Percentiles rank a stretch among this genome's conserved stretches.
phyloP scores from a whole-genome alignment of 768 basidiomycete genomes.

The Gloeostereum incarnatum region DNA sequence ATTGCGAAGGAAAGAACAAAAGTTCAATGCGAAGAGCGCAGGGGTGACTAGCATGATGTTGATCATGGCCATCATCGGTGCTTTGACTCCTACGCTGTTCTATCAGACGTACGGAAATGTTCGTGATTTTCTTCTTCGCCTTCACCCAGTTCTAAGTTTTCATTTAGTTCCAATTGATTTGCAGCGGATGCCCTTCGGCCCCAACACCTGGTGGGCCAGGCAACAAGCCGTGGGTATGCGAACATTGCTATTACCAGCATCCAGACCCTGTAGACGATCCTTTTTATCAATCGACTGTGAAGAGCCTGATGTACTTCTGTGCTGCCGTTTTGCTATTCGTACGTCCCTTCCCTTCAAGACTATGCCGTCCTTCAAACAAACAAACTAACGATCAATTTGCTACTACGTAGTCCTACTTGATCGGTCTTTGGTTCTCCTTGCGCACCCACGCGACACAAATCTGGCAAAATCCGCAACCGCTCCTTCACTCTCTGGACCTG shows the following conservation, averaged over 20 bases:
- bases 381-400: not conserved
- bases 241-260: conserved; percentile 91
- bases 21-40: conserved; percentile 98
- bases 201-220: conserved; percentile 21
- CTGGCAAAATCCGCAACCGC: conserved; percentile 94
- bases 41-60: conserved; percentile 99
- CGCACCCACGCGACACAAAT: conserved; percentile 97
- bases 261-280: conserved; percentile 89
- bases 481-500: conserved; percentile 60
- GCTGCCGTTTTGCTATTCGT: conserved; percentile 86
- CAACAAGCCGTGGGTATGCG: conserved; percentile 71
- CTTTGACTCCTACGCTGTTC: conserved; percentile 89
- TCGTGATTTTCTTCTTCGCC: conserved; percentile 23
- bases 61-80: conserved; percentile 99
- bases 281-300: conserved; percentile 95
- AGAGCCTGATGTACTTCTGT: conserved; percentile 93
- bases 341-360: conserved; percentile 29
- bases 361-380: not conserved
- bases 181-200: conserved; percentile 62
- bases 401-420: conserved; percentile 73
- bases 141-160: conserved; percentile 5
- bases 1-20: conserved; percentile 85
- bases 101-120: conserved; percentile 98
- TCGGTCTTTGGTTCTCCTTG: conserved; percentile 98
- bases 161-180: conserved; percentile 77